Evolutionary conservation across 805 yeast species (phyloP), one percentile per base, ranked within the genome.

Genomic region (Starmerella stellata): DNA sequence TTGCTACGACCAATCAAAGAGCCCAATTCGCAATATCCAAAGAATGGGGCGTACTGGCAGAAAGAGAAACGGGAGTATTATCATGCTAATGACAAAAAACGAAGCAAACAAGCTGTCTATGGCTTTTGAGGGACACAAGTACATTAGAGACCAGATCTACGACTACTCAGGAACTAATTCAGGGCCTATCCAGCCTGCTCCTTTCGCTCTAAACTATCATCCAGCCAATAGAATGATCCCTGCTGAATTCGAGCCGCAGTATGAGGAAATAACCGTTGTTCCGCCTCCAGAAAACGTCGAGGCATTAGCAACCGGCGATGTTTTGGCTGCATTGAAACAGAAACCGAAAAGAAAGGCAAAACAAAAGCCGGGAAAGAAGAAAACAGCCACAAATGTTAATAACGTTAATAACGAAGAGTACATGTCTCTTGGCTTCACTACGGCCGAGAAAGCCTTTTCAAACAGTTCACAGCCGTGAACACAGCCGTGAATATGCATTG

Each of bases 41-140:
- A 63, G 99, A 49, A 82, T 90, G 92, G 99, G 99, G 21, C 72
- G 99, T 60, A 90, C 99, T 0, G 99, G 98, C 16, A 75, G 99
- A 59, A 81, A 82, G 53, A 64, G 95, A 49, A 82, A 79, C 49
- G 99, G 99, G 30, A 70, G 68, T 42, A 79, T 90, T 2, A 60
- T 81, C 3, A 58, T 85, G 28, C 57, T 90, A 4, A 72, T 87
- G 50, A 71, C 94, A 7, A 69, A 77, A 11, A 72, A 72, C 45
- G 99, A 90, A 57, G 71, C 76, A 39, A 51, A 59, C 4, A 92
- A 87, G 52, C 80, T 81, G 53, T 79, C 78, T 34, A 71, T 75
- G 47, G 85, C 96, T 0, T 73, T 81, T 78, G 76, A 68, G 21
- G 90, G 83, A 21, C 87, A 90, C 55, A 70, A 70, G 42, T 70